Evolutionary conservation across 2,329 filamentous ascomycete species (phyloP).

Genomic region (Chrysoporthe cubensis): DNA sequence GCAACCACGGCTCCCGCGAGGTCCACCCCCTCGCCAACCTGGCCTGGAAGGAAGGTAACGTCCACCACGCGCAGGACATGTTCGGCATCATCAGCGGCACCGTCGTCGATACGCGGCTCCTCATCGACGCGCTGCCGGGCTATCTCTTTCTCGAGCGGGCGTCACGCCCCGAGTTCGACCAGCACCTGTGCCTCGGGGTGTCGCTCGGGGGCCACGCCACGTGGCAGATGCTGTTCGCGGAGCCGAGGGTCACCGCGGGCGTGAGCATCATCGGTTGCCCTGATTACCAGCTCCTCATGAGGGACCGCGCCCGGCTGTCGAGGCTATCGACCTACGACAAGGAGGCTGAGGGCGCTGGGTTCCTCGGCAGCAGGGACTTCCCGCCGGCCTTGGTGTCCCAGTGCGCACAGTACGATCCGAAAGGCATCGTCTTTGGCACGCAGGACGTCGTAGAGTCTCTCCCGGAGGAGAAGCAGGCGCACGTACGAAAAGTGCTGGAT

Average conservation of each 20-base stretch:
- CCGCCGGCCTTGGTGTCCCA: slow-evolving; percentile 68
- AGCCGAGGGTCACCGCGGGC: slow-evolving; percentile 77
- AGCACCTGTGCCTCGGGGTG: slow-evolving; percentile 79
- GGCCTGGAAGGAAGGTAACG: slow-evolving; percentile 79
- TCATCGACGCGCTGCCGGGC: slow-evolving; percentile 78
- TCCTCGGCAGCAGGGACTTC: slow-evolving; percentile 80
- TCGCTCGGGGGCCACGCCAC: slow-evolving; percentile 86
- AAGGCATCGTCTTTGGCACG: slow-evolving; percentile 69
- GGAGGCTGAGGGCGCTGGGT: slow-evolving; percentile 60
- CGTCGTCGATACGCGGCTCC: slow-evolving; percentile 71
- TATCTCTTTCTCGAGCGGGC: slow-evolving; percentile 65
- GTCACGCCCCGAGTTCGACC: slow-evolving; percentile 47
- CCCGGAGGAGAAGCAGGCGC: slow-evolving; percentile 45
- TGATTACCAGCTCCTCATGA: slow-evolving; percentile 79
- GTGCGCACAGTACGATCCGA: slow-evolving; percentile 73
- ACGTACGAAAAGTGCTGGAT: slow-evolving; percentile 52
- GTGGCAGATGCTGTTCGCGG: slow-evolving; percentile 81
- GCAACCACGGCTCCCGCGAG: slow-evolving; percentile 82
- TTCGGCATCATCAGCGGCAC: slow-evolving; percentile 76
- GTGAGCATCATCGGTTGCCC: slow-evolving; percentile 87
- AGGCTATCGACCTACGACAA: slow-evolving; percentile 65
- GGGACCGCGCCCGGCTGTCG: slow-evolving; percentile 73
- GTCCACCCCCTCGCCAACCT: slow-evolving; percentile 72
- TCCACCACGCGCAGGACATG: slow-evolving; percentile 89
- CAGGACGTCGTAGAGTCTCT: slow-evolving; percentile 38